These are phyloP conservation scores for Candida sonorensis DNA, from an alignment of 805 yeast genomes.

Conservation along the genomic window DNA sequence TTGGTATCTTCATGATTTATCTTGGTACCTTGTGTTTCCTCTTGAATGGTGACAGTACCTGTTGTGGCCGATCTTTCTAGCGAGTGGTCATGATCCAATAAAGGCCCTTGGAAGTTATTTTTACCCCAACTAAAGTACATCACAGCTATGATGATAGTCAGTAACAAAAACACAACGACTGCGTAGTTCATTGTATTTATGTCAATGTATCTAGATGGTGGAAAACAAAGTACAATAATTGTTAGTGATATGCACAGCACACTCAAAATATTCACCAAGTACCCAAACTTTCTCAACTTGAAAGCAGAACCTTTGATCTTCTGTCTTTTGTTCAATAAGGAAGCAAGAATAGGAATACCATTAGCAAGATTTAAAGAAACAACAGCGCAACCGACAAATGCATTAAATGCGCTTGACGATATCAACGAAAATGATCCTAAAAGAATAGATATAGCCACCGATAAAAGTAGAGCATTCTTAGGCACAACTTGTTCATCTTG, in stretches of 20 bases:
- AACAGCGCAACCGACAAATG: constrained; percentile 80
- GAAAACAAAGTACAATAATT: constrained; percentile 58
- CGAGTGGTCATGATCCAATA: constrained; percentile 29
- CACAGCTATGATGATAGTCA: constrained; percentile 40
- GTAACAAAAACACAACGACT: constrained; percentile 47
- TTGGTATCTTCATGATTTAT: neutral
- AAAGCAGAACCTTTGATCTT: constrained; percentile 65
- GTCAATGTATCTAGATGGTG: constrained; percentile 55
- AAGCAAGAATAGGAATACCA: constrained; percentile 65
- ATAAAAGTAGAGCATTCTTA: constrained; percentile 57
- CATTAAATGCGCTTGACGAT: constrained; percentile 71
- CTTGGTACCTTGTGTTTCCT: neutral
- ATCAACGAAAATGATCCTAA: constrained; percentile 61
- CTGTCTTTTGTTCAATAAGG: constrained; percentile 49
- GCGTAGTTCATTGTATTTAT: constrained; percentile 56
- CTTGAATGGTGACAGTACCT: too few relatives aligned
- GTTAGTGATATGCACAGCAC: constrained; percentile 55
- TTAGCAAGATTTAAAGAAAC: constrained; percentile 69
- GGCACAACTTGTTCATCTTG: constrained; percentile 55
- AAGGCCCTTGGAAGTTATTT: constrained; percentile 57
- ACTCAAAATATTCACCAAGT: constrained; percentile 52
- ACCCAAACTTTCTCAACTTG: constrained; percentile 56
- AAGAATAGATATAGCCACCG: constrained; percentile 53
- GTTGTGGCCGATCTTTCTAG: constrained; percentile 4
- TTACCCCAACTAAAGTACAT: constrained; percentile 58